Conservation (phyloP, 1,284 basidiomycete genomes). For the Boletellus deceptivus region DNA sequence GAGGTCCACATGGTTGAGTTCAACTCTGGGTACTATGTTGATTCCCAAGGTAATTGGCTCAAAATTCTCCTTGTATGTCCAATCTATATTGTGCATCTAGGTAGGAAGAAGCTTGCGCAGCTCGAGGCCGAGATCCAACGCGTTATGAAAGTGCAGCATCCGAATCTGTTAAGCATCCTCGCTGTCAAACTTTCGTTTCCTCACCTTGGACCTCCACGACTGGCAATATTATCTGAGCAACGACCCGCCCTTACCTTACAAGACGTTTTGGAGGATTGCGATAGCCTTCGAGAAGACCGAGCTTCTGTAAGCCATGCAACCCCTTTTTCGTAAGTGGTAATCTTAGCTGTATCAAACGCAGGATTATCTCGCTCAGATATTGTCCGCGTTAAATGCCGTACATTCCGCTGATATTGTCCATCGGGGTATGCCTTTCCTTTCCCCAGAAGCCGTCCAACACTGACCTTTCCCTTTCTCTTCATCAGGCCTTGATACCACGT, state of each 20-base stretch:
- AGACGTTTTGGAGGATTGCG: constrained; percentile 68
- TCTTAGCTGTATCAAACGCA: constrained; percentile 24
- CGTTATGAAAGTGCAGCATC: constrained; percentile 56
- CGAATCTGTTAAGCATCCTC: constrained; percentile 59
- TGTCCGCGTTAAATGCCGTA: constrained; percentile 62
- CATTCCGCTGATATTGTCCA: constrained; percentile 66
- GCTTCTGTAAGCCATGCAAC: constrained; percentile 46
- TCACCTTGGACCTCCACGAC: constrained; percentile 47
- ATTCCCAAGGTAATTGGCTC: constrained; percentile 50
- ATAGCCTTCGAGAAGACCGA: constrained; percentile 61
- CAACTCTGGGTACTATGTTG: constrained; percentile 62
- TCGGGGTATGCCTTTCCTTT: constrained; percentile 41
- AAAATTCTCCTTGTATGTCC: not conserved
- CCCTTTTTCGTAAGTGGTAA: not conserved
- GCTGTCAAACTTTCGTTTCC: constrained; percentile 61
- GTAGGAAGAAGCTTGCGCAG: constrained; percentile 64
- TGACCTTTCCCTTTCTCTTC: not conserved
- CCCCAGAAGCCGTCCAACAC: not conserved
- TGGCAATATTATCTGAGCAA: constrained; percentile 66
- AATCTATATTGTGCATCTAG: constrained; percentile 22
- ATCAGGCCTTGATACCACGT: constrained; percentile 52
- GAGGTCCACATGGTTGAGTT: constrained; percentile 68
- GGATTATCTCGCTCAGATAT: constrained; percentile 71
- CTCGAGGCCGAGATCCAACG: constrained; percentile 63
- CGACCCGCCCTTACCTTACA: constrained; percentile 59